Evolutionary conservation across 2,329 filamentous ascomycete genomes (phyloP).

Genomic region (Clarireedia homoeocarpa): DNA sequence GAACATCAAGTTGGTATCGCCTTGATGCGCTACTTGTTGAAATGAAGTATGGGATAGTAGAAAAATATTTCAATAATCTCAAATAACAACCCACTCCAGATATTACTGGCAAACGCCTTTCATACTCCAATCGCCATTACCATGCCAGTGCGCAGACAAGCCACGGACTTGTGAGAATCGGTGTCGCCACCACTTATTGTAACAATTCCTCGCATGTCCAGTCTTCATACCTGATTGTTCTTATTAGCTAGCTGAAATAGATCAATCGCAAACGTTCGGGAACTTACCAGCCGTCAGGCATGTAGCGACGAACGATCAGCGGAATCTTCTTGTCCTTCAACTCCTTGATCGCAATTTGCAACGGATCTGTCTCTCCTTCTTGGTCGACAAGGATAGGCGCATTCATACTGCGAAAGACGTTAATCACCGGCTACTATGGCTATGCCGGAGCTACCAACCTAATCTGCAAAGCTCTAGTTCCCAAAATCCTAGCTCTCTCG

Average conservation of each 20-base stretch:
- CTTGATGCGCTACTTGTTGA: too few relatives aligned
- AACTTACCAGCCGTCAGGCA: constrained; percentile 91
- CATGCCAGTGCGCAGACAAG: constrained; percentile 13
- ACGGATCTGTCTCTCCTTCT: constrained; percentile 93
- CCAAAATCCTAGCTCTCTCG: constrained; percentile 86
- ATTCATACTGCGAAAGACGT: constrained; percentile 64
- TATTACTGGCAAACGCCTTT: constrained; percentile 15
- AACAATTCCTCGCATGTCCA: constrained; percentile 97
- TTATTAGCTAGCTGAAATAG: not conserved
- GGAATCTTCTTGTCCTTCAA: constrained; percentile 98
- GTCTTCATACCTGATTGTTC: constrained; percentile 65
- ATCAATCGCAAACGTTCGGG: not conserved
- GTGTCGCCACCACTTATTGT: constrained; percentile 17
- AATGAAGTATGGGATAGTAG: too few relatives aligned
- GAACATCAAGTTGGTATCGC: too few relatives aligned
- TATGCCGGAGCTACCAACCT: constrained; percentile 49
- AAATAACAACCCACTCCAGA: not conserved
- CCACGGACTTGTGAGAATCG: constrained; percentile 3
- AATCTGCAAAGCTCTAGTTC: constrained; percentile 90
- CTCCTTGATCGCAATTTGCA: constrained; percentile 97
- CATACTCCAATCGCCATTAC: constrained; percentile 24
- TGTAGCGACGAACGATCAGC: constrained; percentile 85
- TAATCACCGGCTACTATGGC: not conserved
- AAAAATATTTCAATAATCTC: not conserved
- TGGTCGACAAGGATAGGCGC: constrained; percentile 93